Conservation (phyloP, 352 stramenopile species). For the Achlya hypogyna region DNA sequence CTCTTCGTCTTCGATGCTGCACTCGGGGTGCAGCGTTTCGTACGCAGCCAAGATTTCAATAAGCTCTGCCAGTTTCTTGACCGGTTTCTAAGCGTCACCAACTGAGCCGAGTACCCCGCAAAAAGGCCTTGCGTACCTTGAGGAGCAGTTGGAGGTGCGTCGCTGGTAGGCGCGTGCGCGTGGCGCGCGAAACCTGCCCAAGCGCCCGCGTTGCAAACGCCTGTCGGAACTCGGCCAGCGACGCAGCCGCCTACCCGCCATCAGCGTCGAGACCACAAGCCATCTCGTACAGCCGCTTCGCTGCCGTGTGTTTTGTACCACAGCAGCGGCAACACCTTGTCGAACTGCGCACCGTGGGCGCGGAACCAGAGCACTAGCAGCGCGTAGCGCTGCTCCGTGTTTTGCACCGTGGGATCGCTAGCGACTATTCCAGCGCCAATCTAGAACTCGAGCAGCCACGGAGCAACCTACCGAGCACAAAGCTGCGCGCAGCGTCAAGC, state of each 20-base stretch:
- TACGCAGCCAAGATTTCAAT: slow-evolving; percentile 5
- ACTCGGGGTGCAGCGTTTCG: slow-evolving; percentile 4
- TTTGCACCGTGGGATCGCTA: too few relatives aligned
- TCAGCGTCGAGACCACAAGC: background rate
- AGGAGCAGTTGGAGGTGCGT: background rate
- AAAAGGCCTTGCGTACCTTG: background rate
- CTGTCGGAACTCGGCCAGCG: background rate
- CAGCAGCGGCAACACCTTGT: background rate
- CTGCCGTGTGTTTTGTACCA: background rate
- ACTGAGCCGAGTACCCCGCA: too few relatives aligned
- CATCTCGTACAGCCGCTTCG: background rate
- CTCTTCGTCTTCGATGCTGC: slow-evolving; percentile 2
- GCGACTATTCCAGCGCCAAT: background rate
- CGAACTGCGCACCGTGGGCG: background rate
- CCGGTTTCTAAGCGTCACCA: background rate
- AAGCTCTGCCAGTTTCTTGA: slow-evolving; percentile 9
- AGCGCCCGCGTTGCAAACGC: background rate
- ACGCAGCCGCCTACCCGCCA: background rate
- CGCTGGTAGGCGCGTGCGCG: background rate
- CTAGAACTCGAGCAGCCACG: background rate
- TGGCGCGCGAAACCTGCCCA: background rate
- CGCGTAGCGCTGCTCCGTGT: background rate
- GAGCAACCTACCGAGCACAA: background rate
- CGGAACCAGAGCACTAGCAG: background rate
- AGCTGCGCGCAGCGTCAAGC: background rate